Evolutionary conservation across 1,284 basidiomycete species (phyloP).

Genomic region (Boletus hoseneyae): DNA sequence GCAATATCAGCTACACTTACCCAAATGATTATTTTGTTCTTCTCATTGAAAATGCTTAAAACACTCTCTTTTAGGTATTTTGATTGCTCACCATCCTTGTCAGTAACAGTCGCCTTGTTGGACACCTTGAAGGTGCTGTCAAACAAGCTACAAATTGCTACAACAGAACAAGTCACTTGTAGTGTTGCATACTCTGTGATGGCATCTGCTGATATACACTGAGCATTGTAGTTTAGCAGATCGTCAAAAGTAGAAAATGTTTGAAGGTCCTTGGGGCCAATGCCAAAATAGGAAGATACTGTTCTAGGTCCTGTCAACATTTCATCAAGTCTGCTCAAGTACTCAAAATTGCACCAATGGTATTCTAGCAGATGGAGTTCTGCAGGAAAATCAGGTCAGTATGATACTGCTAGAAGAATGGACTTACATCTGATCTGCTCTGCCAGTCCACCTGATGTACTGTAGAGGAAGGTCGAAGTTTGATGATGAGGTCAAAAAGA

Average conservation of each 20-base stretch:
- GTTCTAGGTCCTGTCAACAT: background rate
- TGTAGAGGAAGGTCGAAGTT: background rate
- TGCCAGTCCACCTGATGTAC: background rate
- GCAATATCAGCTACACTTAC: background rate
- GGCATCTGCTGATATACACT: background rate
- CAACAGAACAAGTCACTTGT: background rate
- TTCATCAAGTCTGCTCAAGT: background rate
- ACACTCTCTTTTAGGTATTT: conserved; percentile 1
- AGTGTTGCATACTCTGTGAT: background rate
- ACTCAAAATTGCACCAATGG: background rate
- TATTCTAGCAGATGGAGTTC: background rate
- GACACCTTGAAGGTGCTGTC: conserved; percentile 5
- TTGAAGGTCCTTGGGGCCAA: background rate
- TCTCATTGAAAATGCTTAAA: conserved; percentile 3
- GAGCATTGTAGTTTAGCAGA: background rate
- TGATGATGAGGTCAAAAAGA: background rate
- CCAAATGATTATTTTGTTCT: conserved; percentile 5
- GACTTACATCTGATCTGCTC: background rate
- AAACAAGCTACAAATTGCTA: conserved; percentile 2
- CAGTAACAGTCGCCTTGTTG: background rate
- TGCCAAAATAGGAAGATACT: background rate
- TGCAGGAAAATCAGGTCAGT: background rate
- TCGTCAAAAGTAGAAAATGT: background rate
- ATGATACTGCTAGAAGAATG: too few species aligned
- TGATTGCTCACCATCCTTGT: background rate